Conservation (phyloP, 768 basidiomycete species). For the Clathrus columnatus region DNA sequence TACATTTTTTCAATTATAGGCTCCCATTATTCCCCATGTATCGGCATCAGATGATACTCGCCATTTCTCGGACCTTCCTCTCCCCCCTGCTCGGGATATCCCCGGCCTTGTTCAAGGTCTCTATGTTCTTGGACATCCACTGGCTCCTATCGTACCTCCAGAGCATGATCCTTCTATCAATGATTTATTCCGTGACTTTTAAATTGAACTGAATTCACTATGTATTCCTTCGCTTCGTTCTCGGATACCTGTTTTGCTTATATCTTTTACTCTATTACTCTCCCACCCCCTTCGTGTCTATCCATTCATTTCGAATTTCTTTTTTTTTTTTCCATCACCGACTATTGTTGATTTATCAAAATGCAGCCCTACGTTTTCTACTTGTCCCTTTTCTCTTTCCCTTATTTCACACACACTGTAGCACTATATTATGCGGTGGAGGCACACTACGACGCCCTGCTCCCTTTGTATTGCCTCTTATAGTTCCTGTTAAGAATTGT, state of each 20-base stretch:
- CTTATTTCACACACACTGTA: conserved; percentile 1
- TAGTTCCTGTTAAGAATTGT: neutral
- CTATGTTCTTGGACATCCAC: neutral
- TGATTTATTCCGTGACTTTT: conserved; percentile 12
- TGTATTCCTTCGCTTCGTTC: neutral
- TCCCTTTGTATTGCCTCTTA: conserved; percentile 6
- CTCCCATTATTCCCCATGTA: conserved; percentile 79
- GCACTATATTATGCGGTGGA: conserved; percentile 9
- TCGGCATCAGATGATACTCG: conserved; percentile 76
- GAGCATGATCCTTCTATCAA: conserved; percentile 3
- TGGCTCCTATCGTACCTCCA: conserved; percentile 7
- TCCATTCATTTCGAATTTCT: neutral
- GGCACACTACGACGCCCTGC: neutral
- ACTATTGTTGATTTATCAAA: no score
- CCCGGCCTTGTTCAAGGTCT: conserved; percentile 49
- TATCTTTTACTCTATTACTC: conserved; percentile 3
- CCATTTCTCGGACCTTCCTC: conserved; percentile 73
- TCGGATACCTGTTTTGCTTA: neutral
- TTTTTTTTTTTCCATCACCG: neutral
- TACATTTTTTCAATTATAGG: conserved; percentile 34
- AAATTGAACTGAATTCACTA: neutral
- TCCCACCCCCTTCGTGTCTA: neutral
- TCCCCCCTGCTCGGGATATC: conserved; percentile 70
- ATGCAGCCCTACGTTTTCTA: neutral
- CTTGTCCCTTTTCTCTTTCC: neutral